Evolutionary conservation across 1,284 basidiomycete genomes (phyloP).

Genomic region (Marasmius sp.): DNA sequence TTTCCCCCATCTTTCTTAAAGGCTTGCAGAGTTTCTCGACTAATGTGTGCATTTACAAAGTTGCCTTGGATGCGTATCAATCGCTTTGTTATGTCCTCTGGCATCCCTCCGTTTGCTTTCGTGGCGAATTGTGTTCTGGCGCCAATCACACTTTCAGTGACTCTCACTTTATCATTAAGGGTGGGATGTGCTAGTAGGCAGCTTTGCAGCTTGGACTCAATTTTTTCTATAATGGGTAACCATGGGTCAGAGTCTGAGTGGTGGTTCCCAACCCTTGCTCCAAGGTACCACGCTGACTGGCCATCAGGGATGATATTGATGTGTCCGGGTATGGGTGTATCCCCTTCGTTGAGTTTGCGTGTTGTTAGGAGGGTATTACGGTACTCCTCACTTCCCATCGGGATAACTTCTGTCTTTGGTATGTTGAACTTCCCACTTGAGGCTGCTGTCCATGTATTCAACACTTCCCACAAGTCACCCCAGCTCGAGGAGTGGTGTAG

Average conservation of each 20-base stretch:
- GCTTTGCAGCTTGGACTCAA: conserved; percentile 1
- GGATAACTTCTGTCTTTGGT: too few relatives aligned
- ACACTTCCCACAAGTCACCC: conserved; percentile 15
- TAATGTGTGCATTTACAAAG: not conserved
- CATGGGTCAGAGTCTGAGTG: conserved; percentile 1
- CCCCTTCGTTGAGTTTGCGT: not conserved
- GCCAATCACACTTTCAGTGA: not conserved
- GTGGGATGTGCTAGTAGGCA: not conserved
- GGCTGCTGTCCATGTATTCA: conserved; percentile 28
- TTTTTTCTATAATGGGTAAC: conserved; percentile 18
- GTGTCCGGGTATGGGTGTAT: conserved; percentile 25
- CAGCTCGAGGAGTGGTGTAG: conserved; percentile 20
- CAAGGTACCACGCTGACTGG: not conserved
- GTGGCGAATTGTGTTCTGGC: too few relatives aligned
- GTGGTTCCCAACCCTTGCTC: conserved; percentile 3
- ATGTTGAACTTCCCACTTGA: conserved; percentile 35
- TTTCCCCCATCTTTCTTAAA: too few relatives aligned
- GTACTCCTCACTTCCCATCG: conserved; percentile 22
- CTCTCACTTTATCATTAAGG: not conserved
- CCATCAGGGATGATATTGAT: conserved; percentile 1
- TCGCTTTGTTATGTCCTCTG: not conserved
- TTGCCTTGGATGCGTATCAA: not conserved
- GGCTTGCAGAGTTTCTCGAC: not conserved
- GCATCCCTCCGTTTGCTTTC: conserved; percentile 1
- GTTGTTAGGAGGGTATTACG: conserved; percentile 1